Base-by-base conservation (phyloP, 352 stramenopile species). In the Phytophthora citricola region DNA sequence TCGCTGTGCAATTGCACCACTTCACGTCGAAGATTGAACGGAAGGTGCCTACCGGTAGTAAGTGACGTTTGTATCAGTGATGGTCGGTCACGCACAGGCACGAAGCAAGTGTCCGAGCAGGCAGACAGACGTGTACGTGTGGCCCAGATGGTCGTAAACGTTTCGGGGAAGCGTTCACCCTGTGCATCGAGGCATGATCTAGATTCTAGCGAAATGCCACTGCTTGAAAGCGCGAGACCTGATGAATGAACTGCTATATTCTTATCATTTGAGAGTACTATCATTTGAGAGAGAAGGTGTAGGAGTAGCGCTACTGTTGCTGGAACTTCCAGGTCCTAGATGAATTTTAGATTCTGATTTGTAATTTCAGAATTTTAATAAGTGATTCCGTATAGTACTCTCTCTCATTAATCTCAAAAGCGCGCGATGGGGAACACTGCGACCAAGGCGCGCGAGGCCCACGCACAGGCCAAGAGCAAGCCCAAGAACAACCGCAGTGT, bases 401-500 rank as follows among this genome's bases (percentile, higher is more conserved):
- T 26, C 24, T 26, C 24, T 0, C 24, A 26, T 26, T 14, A 14
- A 4, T 36, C 8, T 36, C 8, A 36, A 36, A 9, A 9, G 17
- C 12, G 38, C 34, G 27, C 4, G 15, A 92, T 92, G 86, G 83
- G 84, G 15, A 87, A 92, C 48, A 74, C 75, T 1, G 76, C 81
- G 11, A 79, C 73, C n/a, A 91, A 92, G 68, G 83, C 77, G 47
- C 73, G 82, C 24, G 83, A 92, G 54, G 85, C 82, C 24, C 83
- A 83, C 48, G 64, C 83, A 52, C 73, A 90, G 63, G 75, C 80
- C 52, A 89, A 87, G 75, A 90, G 84, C 75, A 92, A 93, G 70
- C 86, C 88, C 26, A 95, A 93, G 76, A 91, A 81, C 54, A 89
- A 66, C 54, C 84, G 83, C 52, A 79, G 61, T 51, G 81, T 94